Base-by-base conservation (phyloP, 2,329 filamentous ascomycete species). In the Apiospora sp. region DNA sequence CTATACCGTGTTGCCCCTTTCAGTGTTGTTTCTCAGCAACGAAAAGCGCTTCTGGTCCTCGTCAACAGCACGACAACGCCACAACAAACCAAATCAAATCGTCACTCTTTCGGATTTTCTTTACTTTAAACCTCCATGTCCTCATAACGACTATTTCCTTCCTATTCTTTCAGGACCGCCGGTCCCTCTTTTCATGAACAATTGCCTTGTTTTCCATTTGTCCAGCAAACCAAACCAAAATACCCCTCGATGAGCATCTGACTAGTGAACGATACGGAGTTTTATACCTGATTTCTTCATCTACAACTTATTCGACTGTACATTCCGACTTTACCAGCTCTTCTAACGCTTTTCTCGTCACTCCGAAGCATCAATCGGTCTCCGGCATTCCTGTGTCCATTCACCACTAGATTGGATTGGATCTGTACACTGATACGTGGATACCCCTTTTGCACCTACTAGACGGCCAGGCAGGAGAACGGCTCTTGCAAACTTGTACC, bases 241-340 rank as follows among this genome's bases (percentile, higher is more conserved):
- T 82, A 82, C 81, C 82, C 78, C 79, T 82, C 80, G 76, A 86
- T 85, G 84, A 85, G 83, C 82, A 81, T 84, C 83, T 83, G 84
- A 85, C 79, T 76, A 71, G 72, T 84, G 77, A 83, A 85, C 83
- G 83, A 84, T 79, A 79, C 79, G 82, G 81, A 82, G 80, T 84
- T 82, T 76, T 75, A 58, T 51, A 75, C 77, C 77, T 79, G 73
- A 75, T 78, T 81, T 80, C 75, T 71, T 24, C 69, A 44, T 70
- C 73, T 79, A 69, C 73, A 75, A 70, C 73, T 76, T 75, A 72
- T 74, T 64, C 69, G 37, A 22, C 75, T 81, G 79, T 81, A 81
- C 78, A 81, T 80, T 78, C 72, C 74, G 74, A 76, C 75, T 75
- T 75, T 75, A 74, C 48, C 34, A 41, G 34, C 58, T 64, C 30